Evolutionary conservation across 257 asterid genomes (phyloP).

Genomic region (Verbascum thapsus): DNA sequence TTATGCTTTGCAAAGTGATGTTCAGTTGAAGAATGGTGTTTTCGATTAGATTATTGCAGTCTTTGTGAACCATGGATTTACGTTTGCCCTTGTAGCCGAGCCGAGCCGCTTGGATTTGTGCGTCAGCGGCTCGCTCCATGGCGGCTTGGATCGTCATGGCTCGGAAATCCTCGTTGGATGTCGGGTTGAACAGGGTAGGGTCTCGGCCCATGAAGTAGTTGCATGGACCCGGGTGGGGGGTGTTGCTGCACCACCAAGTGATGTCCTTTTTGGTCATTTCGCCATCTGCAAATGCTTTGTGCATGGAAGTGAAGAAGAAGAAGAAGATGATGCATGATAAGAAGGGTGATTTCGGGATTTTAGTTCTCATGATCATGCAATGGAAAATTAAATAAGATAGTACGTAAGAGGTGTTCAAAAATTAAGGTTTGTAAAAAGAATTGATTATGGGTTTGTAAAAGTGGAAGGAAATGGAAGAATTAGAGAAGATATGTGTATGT

Average conservation of each 20-base stretch:
- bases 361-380: constrained; percentile 14
- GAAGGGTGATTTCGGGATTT: not conserved
- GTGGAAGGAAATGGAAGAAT: too few relatives aligned
- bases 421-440: too few relatives aligned
- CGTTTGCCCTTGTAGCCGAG: constrained; percentile 32
- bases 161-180: constrained; percentile 46
- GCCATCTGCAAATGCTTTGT: not conserved
- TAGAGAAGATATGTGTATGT: not conserved
- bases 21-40: constrained; percentile 54
- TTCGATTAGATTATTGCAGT: constrained; percentile 55
- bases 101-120: constrained; percentile 33
- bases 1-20: constrained; percentile 38
- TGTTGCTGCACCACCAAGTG: constrained; percentile 56
- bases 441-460: too few relatives aligned
- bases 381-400: too few relatives aligned
- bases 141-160: constrained; percentile 54
- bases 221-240: constrained; percentile 73
- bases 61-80: constrained; percentile 35
- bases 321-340: constrained; percentile 22
- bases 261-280: constrained; percentile 36
- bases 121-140: constrained; percentile 46
- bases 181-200: constrained; percentile 31
- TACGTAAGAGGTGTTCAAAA: too few relatives aligned
- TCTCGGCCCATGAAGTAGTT: constrained; percentile 39
- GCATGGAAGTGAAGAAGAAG: constrained; percentile 19